phyloP scores from a whole-genome alignment of 2,329 filamentous ascomycete species.

The Ascochyta pisi region DNA sequence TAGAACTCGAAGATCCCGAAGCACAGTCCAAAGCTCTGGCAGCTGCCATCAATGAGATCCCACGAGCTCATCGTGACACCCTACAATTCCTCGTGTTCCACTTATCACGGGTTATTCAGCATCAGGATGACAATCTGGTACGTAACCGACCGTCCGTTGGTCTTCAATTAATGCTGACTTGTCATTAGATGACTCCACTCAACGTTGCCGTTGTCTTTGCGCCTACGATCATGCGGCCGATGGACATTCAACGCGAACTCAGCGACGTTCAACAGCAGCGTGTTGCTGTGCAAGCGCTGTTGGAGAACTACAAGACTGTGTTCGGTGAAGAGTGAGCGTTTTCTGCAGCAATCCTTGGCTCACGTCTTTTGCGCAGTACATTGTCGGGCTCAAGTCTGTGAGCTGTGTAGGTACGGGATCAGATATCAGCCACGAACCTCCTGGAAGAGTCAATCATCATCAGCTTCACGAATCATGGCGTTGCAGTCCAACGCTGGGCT shows the following conservation, averaged over 20 bases:
- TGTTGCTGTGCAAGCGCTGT: constrained; percentile 86
- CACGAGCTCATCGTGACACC: constrained; percentile 83
- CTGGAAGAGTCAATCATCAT: constrained; percentile 3
- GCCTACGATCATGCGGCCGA: constrained; percentile 93
- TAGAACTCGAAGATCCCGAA: constrained; percentile 67
- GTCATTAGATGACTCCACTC: constrained; percentile 83
- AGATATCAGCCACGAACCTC: constrained; percentile 1
- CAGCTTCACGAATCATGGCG: constrained; percentile 1
- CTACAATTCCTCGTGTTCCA: constrained; percentile 95
- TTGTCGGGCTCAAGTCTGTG: constrained; percentile 1
- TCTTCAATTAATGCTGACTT: constrained; percentile 21
- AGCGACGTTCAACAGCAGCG: constrained; percentile 96
- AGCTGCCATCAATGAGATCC: constrained; percentile 77
- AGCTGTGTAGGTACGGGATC: constrained; percentile 11
- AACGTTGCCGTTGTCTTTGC: constrained; percentile 98
- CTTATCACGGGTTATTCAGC: constrained; percentile 81
- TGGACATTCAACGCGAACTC: constrained; percentile 91
- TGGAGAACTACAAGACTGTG: constrained; percentile 85
- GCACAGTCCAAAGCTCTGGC: constrained; percentile 65
- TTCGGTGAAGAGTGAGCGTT: constrained; percentile 60
- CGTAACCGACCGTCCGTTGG: constrained; percentile 40
- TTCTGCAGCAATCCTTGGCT: neutral
- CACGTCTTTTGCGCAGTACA: constrained; percentile 2
- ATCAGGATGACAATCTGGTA: constrained; percentile 84
- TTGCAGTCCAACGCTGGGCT: constrained; percentile 8